Base-by-base conservation (phyloP, 1,284 basidiomycete species). In the Somion occarium region DNA sequence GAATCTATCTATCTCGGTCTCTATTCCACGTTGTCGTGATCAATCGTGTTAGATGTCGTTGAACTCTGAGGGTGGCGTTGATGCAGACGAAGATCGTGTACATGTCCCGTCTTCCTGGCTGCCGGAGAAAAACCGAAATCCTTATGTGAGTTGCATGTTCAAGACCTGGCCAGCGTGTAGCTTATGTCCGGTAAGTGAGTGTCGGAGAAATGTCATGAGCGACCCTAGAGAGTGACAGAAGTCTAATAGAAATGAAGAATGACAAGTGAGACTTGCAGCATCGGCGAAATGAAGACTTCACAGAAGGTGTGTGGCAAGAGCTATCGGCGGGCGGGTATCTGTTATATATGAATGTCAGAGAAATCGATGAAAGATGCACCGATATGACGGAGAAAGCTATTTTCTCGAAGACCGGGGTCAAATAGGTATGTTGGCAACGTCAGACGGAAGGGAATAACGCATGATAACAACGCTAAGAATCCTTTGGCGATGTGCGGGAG, bases 361-460 rank as follows among this genome's bases (percentile, higher is more conserved):
- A 44, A 38, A 45, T 52, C 44, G 50, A 45, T 49, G 44, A 51
- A 53, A 39, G 42, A 54, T 50, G 51, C 15, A n/a, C 42, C 42
- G 42, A 43, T 43, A 24, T 13, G 24, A 43, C 30, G 30, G 30
- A 34, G 30, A 15, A 34, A 34, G 15, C 30, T 7, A 7, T 34
- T 34, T 15, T 15, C 30, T 34, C 30, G 15, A 7, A 15, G 30
- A 34, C 30, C 30, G 30, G 15, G n/a, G n/a, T n/a, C n/a, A 34
- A 34, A 34, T 34, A 34, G 30, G 30, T 34, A 7, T 34, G 30
- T 7, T 34, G 30, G 15, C 30, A 7, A 34, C 30, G 30, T 7
- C 7, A 34, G 30, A 34, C 30, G 7, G 15, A 34, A 34, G 15
- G 30, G 30, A 34, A 34, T 34, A 34, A 7, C 30, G 30, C 30